A percentile compares a stretch with the other conserved stretches of the same genome.
Conservation (phyloP, 257 asterid genomes). For the Solanum raphanifolium region DNA sequence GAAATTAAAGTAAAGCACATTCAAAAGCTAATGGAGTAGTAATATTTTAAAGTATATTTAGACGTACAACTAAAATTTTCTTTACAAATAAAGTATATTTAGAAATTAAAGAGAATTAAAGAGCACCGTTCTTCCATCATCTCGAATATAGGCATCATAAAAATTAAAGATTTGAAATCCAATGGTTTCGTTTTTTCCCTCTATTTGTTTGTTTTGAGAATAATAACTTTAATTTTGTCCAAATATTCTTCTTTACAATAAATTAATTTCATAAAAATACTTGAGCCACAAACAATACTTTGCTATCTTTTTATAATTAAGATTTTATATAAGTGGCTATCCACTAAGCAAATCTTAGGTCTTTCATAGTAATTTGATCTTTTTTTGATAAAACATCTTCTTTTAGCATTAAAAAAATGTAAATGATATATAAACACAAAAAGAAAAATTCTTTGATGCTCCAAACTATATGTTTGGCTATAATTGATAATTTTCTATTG, state of each 20-base stretch:
- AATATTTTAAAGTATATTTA: neutral
- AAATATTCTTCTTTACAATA: neutral
- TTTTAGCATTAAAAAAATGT: neutral
- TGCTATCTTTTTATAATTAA: neutral
- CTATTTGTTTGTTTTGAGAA: neutral
- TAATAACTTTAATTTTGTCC: neutral
- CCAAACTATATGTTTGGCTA: neutral
- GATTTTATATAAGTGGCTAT: neutral
- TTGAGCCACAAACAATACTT: neutral
- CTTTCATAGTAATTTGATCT: neutral
- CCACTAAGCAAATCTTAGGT: neutral
- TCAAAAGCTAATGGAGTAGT: neutral
- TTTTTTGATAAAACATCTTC: neutral
- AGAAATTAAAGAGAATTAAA: neutral
- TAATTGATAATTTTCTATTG: neutral
- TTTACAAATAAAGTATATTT: neutral
- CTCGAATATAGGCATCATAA: constrained; percentile 4
- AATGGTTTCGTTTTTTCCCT: neutral
- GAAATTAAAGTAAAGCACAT: neutral
- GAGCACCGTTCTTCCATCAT: neutral
- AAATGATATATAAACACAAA: neutral
- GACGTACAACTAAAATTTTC: neutral
- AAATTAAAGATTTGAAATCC: constrained; percentile 1
- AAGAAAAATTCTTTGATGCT: neutral
- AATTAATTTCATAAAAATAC: neutral